Base-by-base conservation (phyloP, 129 eudicot species). In the Oenanthe sinensis region DNA sequence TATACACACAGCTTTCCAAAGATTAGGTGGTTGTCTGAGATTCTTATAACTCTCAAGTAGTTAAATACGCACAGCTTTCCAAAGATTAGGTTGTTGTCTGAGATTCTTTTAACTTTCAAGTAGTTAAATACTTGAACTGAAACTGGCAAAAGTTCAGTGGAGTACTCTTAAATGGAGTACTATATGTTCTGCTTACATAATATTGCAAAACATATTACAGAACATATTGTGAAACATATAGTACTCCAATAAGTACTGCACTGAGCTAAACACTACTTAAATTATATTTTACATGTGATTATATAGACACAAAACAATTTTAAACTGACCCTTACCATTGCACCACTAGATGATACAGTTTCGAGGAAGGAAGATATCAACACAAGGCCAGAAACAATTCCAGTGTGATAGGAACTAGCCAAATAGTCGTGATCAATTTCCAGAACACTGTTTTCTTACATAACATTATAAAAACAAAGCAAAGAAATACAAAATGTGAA, bases 371-470 rank as follows among this genome's bases (percentile, higher is more conserved):
- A 74, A 73, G 91, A 87, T 74, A 92, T 88, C 83, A 95, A 82
- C 86, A 85, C 70, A 44, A 95, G 82, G 24, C 99, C 99, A 80
- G 97, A 89, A 80, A 95, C 68, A 36, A 95, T 95, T 45, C 94
- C 97, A 54, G 91, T 85, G 79, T 95, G 99, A 82, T 92, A 95
- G 62, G 91, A 84, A 75, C 99, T 90, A 20, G 95, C 99, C 82
- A 92, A 82, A 79, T 87, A 88, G 79, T 85, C 76, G 76, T 91
- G 99, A 85, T 89, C 88, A 68, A 91, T 86, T 81, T 83, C 79
- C 84, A 71, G 50, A 77, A 79, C 79, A 48, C 70, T 78, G 83
- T 79, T 85, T 78, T 82, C 76, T 36, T 85, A 96, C 84, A 77
- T 43, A 47, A 36, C 65, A 58, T 58, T 58, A 58, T 6, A 8